These are phyloP conservation scores for Thielaviopsis punctulata DNA, from an alignment of 2,329 filamentous ascomycete genomes.

Conservation along the genomic window DNA sequence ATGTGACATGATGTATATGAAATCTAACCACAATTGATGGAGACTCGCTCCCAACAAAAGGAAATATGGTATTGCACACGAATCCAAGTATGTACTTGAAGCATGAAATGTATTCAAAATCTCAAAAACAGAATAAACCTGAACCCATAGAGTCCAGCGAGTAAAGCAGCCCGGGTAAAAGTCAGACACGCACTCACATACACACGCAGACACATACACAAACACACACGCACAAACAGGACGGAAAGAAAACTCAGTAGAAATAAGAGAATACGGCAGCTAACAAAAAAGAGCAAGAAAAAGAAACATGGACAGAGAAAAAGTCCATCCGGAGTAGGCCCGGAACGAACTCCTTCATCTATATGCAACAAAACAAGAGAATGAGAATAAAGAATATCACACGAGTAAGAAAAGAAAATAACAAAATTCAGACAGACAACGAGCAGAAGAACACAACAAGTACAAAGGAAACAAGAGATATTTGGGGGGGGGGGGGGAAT, in stretches of 20 bases:
- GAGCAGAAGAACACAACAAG: conserved; percentile 2
- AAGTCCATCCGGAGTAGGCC: not conserved
- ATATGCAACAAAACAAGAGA: not conserved
- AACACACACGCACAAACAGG: not conserved
- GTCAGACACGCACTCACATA: no score
- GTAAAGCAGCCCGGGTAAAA: no score
- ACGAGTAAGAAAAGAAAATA: not conserved
- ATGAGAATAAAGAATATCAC: not conserved
- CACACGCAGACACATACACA: no score
- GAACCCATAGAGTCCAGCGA: no score
- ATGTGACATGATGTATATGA: no score
- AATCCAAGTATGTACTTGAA: no score
- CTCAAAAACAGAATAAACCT: not conserved
- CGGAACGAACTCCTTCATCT: not conserved
- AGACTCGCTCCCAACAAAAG: no score
- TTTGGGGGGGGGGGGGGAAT: not conserved
- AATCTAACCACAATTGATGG: no score
- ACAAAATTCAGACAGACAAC: not conserved
- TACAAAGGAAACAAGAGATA: conserved; percentile 3
- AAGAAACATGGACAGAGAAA: not conserved
- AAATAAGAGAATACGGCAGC: not conserved
- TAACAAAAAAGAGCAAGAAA: not conserved
- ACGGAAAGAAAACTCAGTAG: not conserved
- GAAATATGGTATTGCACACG: not conserved
- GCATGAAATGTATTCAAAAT: not conserved